Percentiles rank a stretch among this genome's conserved stretches.
Conservation (phyloP, 2,329 filamentous ascomycete genomes). For the Stromatinia cepivora region DNA sequence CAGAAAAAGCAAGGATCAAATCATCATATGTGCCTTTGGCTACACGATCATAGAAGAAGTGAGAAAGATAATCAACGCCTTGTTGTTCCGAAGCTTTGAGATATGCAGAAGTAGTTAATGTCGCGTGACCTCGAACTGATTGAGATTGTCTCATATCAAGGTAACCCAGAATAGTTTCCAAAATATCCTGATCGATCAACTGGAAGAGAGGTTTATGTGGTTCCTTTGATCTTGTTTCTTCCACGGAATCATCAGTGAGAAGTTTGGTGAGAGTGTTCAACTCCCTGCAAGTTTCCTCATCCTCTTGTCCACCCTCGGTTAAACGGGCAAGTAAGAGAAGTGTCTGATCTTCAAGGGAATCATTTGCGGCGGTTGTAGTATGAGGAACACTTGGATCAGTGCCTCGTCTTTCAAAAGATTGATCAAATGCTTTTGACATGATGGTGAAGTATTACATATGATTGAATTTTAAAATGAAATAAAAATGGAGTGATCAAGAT, state of each 20-base stretch:
- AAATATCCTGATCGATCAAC: conserved; percentile 69
- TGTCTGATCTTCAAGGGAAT: conserved; percentile 38
- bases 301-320: conserved; percentile 88
- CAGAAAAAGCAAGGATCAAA: conserved; percentile 88
- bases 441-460: not conserved
- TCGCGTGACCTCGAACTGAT: conserved; percentile 76
- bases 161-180: conserved; percentile 83
- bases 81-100: conserved; percentile 73
- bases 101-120: conserved; percentile 78
- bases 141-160: conserved; percentile 80
- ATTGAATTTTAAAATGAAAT: not conserved
- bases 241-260: conserved; percentile 51
- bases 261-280: conserved; percentile 60
- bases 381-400: conserved; percentile 34
- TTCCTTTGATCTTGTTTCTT: conserved; percentile 31
- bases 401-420: conserved; percentile 16
- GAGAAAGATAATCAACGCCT: conserved; percentile 67
- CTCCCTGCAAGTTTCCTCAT: conserved; percentile 64
- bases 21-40: conserved; percentile 79
- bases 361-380: conserved; percentile 29
- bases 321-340: conserved; percentile 71
- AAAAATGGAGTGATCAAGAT: conserved; percentile 15
- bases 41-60: conserved; percentile 73
- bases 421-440: conserved; percentile 16
- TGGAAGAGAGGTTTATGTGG: conserved; percentile 47